Base-by-base conservation (phyloP, 2,329 filamentous ascomycete genomes). In the Pseudogymnoascus sp. region DNA sequence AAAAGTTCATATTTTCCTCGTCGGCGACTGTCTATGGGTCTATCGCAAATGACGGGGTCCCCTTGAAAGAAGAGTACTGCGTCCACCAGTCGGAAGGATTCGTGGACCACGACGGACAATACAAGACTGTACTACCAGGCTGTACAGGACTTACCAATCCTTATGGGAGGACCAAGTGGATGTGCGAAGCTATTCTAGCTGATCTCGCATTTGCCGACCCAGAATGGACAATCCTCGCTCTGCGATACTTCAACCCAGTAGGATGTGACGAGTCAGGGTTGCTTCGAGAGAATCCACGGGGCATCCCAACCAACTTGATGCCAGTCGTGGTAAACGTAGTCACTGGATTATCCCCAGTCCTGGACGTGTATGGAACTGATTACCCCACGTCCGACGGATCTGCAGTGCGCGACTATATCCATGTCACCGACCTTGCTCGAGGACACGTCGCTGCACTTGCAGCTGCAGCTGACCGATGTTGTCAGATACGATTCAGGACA, bases 161-260 rank as follows among this genome's bases (percentile, higher is more conserved):
- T 1, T 88, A 88, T 69, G 86, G 85, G 16, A 79, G 86, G 61
- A 84, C 85, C 1, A 88, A 88, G 72, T 88, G 84, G 78, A 85
- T 88, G 74, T 84, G 83, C 65, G 86, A 88, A 70, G 84, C 84
- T 7, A 88, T 88, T 56, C 75, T 88, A 12, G 82, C 83, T 12
- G 86, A 88, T 69, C 74, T 86, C 42, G 84, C 84, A 12, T 74
- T 77, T 16, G 81, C 86, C 2, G 84, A 88, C 71, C 79, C 84
- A 5, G 78, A 80, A 23, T 87, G 85, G 84, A 81, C 80, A 14
- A 84, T 88, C 67, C 83, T 84, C 36, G 83, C 84, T 3, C 76
- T 88, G 28, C 79, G 86, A 31, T 88, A 88, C 73, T 88, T 88
- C 76, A 88, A 88, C 66, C 86, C 86, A 0, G 82, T 88, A 62